phyloP scores from a whole-genome alignment of 805 yeast species.

The Hanseniaspora pseudoguilliermondii region DNA sequence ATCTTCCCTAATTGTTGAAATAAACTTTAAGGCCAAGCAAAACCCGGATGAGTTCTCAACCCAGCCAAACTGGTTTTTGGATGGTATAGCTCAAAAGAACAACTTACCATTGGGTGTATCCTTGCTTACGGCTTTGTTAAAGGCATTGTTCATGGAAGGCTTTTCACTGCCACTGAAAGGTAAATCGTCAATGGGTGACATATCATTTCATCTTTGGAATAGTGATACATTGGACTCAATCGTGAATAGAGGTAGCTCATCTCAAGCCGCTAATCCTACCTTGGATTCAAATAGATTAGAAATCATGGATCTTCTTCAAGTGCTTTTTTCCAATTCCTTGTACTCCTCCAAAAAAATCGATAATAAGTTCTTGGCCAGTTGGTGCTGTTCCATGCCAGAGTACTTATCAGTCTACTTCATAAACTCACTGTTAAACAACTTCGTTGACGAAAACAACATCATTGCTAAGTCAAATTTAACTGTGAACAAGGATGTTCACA shows the following conservation, averaged over 20 bases:
- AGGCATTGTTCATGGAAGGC: slow-evolving; percentile 23
- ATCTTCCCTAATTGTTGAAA: slow-evolving; percentile 13
- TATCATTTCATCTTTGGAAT: slow-evolving; percentile 51
- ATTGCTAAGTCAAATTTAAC: neutral
- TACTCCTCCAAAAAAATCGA: slow-evolving; percentile 38
- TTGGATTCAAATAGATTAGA: slow-evolving; percentile 58
- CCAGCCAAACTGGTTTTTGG: slow-evolving; percentile 12
- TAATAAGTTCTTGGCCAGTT: slow-evolving; percentile 45
- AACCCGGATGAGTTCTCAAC: neutral
- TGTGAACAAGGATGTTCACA: neutral
- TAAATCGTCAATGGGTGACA: slow-evolving; percentile 21
- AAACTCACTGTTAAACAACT: slow-evolving; percentile 56
- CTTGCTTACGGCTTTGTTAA: slow-evolving; percentile 20
- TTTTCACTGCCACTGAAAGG: slow-evolving; percentile 20
- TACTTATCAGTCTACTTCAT: slow-evolving; percentile 38
- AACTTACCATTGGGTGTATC: slow-evolving; percentile 28
- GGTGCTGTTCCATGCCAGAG: slow-evolving; percentile 40
- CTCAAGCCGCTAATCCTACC: slow-evolving; percentile 28
- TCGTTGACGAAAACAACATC: slow-evolving; percentile 18
- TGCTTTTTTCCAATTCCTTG: slow-evolving; percentile 49
- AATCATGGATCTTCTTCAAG: slow-evolving; percentile 46
- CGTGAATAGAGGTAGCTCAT: slow-evolving; percentile 16
- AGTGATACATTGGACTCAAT: slow-evolving; percentile 41
- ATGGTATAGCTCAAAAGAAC: slow-evolving; percentile 16
- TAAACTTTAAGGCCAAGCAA: slow-evolving; percentile 6